These are phyloP conservation scores for Exophiala bonariae DNA, from an alignment of 2,329 filamentous ascomycete genomes.

Conservation along the genomic window DNA sequence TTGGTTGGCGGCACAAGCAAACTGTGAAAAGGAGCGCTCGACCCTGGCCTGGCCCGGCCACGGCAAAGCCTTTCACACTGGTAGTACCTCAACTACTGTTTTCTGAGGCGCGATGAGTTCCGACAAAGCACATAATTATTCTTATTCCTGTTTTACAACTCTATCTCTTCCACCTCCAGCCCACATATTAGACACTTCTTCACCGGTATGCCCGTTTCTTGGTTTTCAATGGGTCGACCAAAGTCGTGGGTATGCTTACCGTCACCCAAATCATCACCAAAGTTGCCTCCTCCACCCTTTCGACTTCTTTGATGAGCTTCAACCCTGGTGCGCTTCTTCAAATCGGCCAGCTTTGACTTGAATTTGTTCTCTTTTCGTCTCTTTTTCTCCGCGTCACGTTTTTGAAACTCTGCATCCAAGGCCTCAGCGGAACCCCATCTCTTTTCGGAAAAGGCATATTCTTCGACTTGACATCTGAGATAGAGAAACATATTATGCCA, in stretches of 20 bases:
- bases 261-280: conserved; percentile 73
- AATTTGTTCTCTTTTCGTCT: conserved; percentile 87
- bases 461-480: conserved; percentile 88
- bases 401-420: conserved; percentile 84
- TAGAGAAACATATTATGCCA: conserved; percentile 99
- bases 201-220: conserved; percentile 58
- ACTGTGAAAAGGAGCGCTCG: too few species aligned
- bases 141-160: too few species aligned
- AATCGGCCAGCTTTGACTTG: conserved; percentile 78
- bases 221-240: conserved; percentile 59
- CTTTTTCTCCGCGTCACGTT: conserved; percentile 76
- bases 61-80: too few species aligned
- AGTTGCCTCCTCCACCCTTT: conserved; percentile 53
- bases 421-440: conserved; percentile 91
- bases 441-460: conserved; percentile 75
- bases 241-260: conserved; percentile 88
- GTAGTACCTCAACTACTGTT: too few species aligned
- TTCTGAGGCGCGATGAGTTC: too few species aligned
- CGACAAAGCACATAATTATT: too few species aligned
- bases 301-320: conserved; percentile 80
- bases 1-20: too few species aligned
- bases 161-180: conserved; percentile 67
- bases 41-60: too few species aligned
- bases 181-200: conserved; percentile 71
- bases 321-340: conserved; percentile 91